Base-by-base conservation (phyloP, 208 protist species). In the Acanthamoeba culbertsoni region DNA sequence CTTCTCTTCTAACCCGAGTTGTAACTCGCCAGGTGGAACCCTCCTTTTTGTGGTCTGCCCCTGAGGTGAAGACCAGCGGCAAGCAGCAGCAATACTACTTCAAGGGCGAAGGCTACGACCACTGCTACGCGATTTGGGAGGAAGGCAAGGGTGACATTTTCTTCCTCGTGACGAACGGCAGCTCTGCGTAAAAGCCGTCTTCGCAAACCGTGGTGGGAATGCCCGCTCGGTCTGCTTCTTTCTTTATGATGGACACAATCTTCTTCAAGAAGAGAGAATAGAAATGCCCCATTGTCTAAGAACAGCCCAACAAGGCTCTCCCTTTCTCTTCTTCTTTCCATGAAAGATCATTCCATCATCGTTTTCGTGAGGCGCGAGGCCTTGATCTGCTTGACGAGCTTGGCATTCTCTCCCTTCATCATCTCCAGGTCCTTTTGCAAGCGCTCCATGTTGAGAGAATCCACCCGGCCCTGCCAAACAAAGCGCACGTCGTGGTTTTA, bases 381-480 rank as follows among this genome's bases (percentile, higher is more conserved):
- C 45, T 91, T 79, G 86, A 79, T 79, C 53, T 91, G 65, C 53
- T 91, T 65, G 43, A 79, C n/a, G 20, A 91, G 86, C 86, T 28
- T 63, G 12, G 86, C 7, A n/a, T 96, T 96, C 28, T 96, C 95
- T 20, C 53, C 43, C 46, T 92, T 92, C 20, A 96, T 79, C 43
- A 93, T 86, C 53, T 94, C 82, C 8, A 95, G 91, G 86, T 96
- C 95, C n/a, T 92, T 65, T 12, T 94, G 35, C 31, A 96, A 14
- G 63, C 93, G 75, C 45, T 96, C 93, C 10, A 93, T 89, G 75
- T 96, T 96, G 20, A 96, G 45, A 8, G 93, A 92, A 48, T 71
- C 88, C 12, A 92, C 93, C 14, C 94, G 94, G 46, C 91, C 62
- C 33, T 84, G 31, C n/a, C n/a, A n/a, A n/a, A n/a, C n/a, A n/a